Evolutionary conservation across 2,329 filamentous ascomycete genomes (phyloP).

Genomic region (Cadophora malorum): DNA sequence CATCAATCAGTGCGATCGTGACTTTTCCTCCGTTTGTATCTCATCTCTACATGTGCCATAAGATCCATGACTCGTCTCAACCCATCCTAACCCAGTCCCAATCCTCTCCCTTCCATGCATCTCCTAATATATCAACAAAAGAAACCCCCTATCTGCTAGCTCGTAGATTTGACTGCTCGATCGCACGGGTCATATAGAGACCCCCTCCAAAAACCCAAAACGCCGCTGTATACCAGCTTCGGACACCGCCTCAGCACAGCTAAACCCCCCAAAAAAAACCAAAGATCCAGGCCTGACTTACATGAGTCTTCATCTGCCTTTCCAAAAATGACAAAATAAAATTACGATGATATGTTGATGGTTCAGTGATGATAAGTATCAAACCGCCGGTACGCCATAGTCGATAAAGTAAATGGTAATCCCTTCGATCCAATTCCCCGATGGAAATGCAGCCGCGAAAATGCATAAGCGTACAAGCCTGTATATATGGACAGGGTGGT

Average conservation of each 20-base stretch:
- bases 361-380: neutral
- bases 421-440: slow-evolving; percentile 8
- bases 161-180: too few relatives aligned
- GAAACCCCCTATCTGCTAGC: slow-evolving; percentile 8
- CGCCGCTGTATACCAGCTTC: slow-evolving; percentile 34
- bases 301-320: neutral
- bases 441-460: slow-evolving; percentile 28
- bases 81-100: neutral
- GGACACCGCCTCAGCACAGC: slow-evolving; percentile 31
- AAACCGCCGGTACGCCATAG: slow-evolving; percentile 27
- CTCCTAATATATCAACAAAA: slow-evolving; percentile 11
- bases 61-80: neutral
- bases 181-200: slow-evolving; percentile 25
- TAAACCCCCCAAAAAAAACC: neutral
- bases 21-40: slow-evolving; percentile 6
- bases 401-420: slow-evolving; percentile 29
- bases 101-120: slow-evolving; percentile 9
- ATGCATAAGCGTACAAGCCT: slow-evolving; percentile 34
- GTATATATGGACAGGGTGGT: slow-evolving; percentile 17
- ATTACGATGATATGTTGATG: slow-evolving; percentile 30
- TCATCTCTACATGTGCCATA: slow-evolving; percentile 9
- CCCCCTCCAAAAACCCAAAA: slow-evolving; percentile 24
- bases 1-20: neutral
- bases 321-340: slow-evolving; percentile 31
- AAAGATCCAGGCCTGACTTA: neutral